Evolutionary conservation across 2,329 filamentous ascomycete genomes (phyloP), one percentile per base, ranked within the genome.

Genomic region (Plenodomus biglobosus): DNA sequence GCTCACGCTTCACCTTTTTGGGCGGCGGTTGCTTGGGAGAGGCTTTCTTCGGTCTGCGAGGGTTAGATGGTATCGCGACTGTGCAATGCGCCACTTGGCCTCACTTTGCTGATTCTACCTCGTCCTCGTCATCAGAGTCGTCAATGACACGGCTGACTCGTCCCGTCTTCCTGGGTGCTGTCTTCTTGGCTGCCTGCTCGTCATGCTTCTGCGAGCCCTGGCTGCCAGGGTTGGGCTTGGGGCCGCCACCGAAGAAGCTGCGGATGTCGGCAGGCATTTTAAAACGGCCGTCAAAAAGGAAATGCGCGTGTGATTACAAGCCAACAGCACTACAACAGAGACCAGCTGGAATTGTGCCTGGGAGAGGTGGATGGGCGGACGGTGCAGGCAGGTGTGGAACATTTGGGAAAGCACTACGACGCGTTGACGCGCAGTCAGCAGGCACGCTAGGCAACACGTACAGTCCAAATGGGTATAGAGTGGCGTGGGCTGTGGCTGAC

Each of bases 211-310:
- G 60, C 22, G 60, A 57, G 35, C 51, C 56, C 55, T 69, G 64
- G 56, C 56, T 66, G 67, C 56, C n/a, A n/a, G n/a, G 74, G 59
- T 62, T 79, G 75, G 80, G 75, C 60, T 80, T 78, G 71, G 91
- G 91, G 52, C 91, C 92, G 56, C 87, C 84, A 46, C 87, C 85
- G 76, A 97, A 96, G 75, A 96, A 97, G 62, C 80, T 90, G 66
- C 92, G 83, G 65, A 96, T 97, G 73, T 97, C 92, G 55, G 80
- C 68, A 44, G 91, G 84, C 91, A 96, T 95, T 16, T n/a, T n/a
- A n/a, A n/a, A n/a, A n/a, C n/a, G n/a, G 22, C 15, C 2, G 38
- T 42, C 38, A 19, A 40, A 46, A 34, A 39, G 27, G 7, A 6
- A 32, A 32, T 7, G 11, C 38, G 45, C 27, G 22, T 20, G 5